Base-by-base conservation (phyloP, 2,329 filamentous ascomycete genomes). In the Sordariomycetes sp. region DNA sequence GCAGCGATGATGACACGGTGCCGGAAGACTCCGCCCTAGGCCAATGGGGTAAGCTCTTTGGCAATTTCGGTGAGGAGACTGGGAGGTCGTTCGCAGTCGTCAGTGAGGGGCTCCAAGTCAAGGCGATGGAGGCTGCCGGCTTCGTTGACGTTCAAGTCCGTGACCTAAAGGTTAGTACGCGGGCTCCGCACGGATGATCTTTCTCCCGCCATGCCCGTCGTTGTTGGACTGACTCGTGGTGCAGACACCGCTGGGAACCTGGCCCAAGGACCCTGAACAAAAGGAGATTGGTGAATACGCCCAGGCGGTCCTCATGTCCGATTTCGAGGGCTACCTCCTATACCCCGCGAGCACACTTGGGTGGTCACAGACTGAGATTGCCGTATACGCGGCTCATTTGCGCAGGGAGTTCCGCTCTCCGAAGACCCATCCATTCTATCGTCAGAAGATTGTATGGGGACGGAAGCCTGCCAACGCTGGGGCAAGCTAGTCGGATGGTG, bases 151-250 rank as follows among this genome's bases (percentile, higher is more conserved):
- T 68, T 18, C 51, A 59, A 16, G 62, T 62, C 51, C 60, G 61
- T 18, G 60, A 61, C 14, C 61, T 65, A 52, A 68, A 68, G 62
- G 60, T 67, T 35, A 3, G 46, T 50, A 50, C 3, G 20, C 12
- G 46, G 46, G 10, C 8, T 20, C 11, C 8, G 46, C 5, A 24
- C 5, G 14, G 37, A 14, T 16, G 12, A 20, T 16, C 35, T 37
- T 37, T n/a, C 20, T 83, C 63, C 73, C 83, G 16, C 79, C 76
- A 10, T 78, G 80, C 1, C 79, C 81, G 6, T 80, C 83, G 63
- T 79, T 80, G 65, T 1, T 65, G 65, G 0, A 65, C 69, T 6
- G 71, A 71, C 57, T 60, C 66, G 18, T 55, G 64, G 32, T 71
- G 72, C 22, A 61, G 37, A 64, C 65, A 1, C 74, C 81, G 22